Conservation (phyloP, 75 land plant species). For the Gnetum montanum region DNA sequence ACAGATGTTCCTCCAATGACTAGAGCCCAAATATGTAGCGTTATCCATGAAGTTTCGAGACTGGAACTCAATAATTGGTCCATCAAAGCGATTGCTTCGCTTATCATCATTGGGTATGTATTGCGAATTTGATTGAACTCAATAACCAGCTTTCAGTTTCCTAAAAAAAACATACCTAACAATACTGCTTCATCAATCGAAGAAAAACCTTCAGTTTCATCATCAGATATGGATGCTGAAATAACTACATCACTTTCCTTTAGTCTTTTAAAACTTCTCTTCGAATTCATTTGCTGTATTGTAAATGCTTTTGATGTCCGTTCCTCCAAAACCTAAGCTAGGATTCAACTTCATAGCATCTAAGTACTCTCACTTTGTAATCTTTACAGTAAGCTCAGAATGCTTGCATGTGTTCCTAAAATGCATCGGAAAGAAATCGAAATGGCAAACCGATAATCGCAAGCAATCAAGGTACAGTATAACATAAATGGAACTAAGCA, state of each 20-base stretch:
- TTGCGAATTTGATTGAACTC: neutral
- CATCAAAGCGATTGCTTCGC: neutral
- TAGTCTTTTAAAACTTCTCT: neutral
- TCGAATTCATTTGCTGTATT: neutral
- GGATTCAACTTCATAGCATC: too few species aligned
- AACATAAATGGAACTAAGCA: too few species aligned
- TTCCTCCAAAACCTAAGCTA: neutral
- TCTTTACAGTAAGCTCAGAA: too few species aligned
- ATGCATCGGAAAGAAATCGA: too few species aligned
- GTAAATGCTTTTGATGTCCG: too few species aligned
- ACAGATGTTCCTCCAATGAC: slow-evolving; percentile 46
- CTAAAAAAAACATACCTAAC: neutral
- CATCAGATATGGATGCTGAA: too few species aligned
- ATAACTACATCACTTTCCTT: neutral
- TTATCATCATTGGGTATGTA: neutral
- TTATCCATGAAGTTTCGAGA: neutral
- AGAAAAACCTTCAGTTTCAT: too few species aligned
- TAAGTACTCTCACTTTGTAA: too few species aligned
- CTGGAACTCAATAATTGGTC: neutral
- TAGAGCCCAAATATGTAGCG: slow-evolving; percentile 43
- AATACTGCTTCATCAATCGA: too few species aligned
- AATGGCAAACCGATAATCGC: too few species aligned
- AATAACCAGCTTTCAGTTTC: neutral
- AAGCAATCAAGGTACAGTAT: too few species aligned
- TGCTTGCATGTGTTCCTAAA: too few species aligned